A percentile compares a stretch with the other conserved stretches of the same genome.
phyloP scores from a whole-genome alignment of 2,329 filamentous ascomycete genomes.

The Cercospora brassicicola region DNA sequence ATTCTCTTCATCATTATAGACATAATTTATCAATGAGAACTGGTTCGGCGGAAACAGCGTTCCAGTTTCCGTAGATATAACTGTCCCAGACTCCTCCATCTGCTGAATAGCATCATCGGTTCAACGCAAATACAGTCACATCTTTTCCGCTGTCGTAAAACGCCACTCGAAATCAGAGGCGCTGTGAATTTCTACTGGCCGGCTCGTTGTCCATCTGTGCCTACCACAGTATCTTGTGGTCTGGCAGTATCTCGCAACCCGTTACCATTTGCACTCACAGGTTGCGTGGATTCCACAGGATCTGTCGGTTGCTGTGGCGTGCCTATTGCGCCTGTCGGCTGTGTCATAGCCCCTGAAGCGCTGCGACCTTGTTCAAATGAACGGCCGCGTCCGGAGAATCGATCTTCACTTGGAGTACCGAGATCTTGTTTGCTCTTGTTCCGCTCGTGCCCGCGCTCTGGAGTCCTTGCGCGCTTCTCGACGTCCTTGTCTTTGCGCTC shows the following conservation, averaged over 20 bases:
- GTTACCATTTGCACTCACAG: background rate
- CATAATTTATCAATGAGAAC: conserved; percentile 6
- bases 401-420: conserved; percentile 19
- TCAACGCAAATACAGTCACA: background rate
- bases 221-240: background rate
- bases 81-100: background rate
- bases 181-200: background rate
- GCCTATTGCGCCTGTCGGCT: background rate
- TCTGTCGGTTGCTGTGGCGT: background rate
- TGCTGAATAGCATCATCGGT: conserved; percentile 1
- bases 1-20: conserved; percentile 13
- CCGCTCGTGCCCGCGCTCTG: conserved; percentile 38
- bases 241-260: background rate
- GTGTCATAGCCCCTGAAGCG: background rate
- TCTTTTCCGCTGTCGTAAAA: background rate
- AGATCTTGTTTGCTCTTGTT: conserved; percentile 33
- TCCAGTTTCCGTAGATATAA: background rate
- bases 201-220: background rate
- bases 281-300: background rate
- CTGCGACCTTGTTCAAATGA: conserved; percentile 24
- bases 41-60: background rate
- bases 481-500: conserved; percentile 57
- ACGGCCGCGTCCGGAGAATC: conserved; percentile 26
- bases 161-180: background rate
- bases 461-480: conserved; percentile 47